Evolutionary conservation across 305 asterid genomes (phyloP), one percentile per base, ranked within the genome.

Genomic region (Stenogyne calaminthoides): DNA sequence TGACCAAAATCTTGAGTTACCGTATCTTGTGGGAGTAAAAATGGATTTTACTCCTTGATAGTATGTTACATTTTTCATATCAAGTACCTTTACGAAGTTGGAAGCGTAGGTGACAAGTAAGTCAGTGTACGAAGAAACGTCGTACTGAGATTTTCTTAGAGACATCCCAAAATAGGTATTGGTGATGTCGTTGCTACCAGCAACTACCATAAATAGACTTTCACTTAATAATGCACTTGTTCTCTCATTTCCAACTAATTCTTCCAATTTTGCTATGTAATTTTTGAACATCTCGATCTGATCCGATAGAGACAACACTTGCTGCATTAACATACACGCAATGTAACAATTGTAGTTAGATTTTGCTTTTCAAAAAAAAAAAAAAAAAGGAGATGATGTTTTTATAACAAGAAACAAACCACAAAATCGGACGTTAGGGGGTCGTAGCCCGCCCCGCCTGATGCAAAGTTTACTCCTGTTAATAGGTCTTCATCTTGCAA

Each of bases 381-480:
- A 2, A 2, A 2, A 64, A 11, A 7, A 6, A 6, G 25, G 22
- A 8, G 15, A 5, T 4, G 49, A 16, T 9, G 10, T 1, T n/a
- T 18, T n/a, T 0, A 3, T 22, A n/a, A 40, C 9, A 11, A 39
- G 58, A 18, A 34, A 55, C 34, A 20, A 64, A 88, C 97, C 79
- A 69, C 85, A 5, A 84, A 3, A 58, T 76, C 70, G 55, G 89
- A 84, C 37, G 95, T 87, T 3, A 84, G 76, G 70, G 95, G 89
- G 73, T 90, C 97, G 60, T 79, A 90, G 70, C 97, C 93, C 11
- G 81, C 80, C 47, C 87, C 91, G 16, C 95, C 97, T 1, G 97
- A 90, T 16, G 93, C 95, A 71, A 88, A 90, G 84, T 83, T 90
- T 4, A 90, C 90, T 7, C 97, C 97, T 0, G 91, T 90, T 27